These are phyloP conservation scores for Annulohypoxylon truncatum DNA, from an alignment of 2,329 filamentous ascomycete species.

Conservation along the genomic window DNA sequence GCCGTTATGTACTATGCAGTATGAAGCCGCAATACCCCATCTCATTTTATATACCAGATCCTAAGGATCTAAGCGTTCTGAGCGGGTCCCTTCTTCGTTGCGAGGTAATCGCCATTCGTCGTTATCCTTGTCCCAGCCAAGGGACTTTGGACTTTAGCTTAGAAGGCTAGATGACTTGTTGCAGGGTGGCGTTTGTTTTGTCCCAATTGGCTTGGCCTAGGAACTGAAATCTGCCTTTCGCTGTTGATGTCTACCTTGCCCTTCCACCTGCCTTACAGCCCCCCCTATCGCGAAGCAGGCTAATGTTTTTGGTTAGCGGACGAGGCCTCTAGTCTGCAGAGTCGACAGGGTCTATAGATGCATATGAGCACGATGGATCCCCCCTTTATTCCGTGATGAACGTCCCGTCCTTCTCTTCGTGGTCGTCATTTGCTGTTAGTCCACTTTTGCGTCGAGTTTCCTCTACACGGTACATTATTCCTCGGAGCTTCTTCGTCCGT, in stretches of 20 bases:
- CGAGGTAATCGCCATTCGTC: background rate
- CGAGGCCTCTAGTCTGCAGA: conserved; percentile 2
- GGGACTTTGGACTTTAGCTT: conserved; percentile 5
- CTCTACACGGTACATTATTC: background rate
- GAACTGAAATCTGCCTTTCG: conserved; percentile 19
- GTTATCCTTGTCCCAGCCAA: conserved; percentile 3
- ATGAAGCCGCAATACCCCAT: background rate
- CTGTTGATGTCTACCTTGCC: conserved; percentile 5
- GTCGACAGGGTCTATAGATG: background rate
- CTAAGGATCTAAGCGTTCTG: conserved; percentile 10
- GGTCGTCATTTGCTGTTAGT: background rate
- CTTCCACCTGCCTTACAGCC: background rate
- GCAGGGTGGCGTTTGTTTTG: conserved; percentile 15
- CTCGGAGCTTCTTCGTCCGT: background rate
- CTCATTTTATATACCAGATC: background rate
- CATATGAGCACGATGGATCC: conserved; percentile 24
- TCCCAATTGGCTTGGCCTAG: background rate
- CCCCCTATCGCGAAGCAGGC: conserved; percentile 22
- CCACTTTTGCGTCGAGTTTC: background rate
- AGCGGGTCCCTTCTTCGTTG: background rate
- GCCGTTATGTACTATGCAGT: no score
- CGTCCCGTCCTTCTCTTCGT: background rate
- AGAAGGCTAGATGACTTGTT: background rate
- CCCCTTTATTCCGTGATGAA: background rate
- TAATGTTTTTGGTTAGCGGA: conserved; percentile 13